Conservation (phyloP, 331 rosid species). For the Erythrophleum ivorense region DNA sequence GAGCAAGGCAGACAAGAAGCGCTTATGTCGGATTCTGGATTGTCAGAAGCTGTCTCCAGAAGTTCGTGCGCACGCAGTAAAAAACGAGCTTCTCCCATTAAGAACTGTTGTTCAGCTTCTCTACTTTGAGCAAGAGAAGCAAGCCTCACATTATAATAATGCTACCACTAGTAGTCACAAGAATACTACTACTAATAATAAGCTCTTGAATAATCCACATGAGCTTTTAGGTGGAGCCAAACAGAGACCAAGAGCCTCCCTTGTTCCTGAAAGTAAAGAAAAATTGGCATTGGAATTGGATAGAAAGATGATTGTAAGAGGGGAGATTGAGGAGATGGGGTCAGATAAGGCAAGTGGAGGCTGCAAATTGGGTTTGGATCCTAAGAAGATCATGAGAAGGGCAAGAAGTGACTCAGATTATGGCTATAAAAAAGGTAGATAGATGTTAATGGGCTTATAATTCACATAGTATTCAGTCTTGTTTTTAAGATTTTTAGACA, state of each 20-base stretch:
- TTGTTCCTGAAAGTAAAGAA: slow-evolving; percentile 49
- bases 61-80: slow-evolving; percentile 74
- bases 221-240: slow-evolving; percentile 57
- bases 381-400: slow-evolving; percentile 56
- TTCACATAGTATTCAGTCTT: not conserved
- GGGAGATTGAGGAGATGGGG: slow-evolving; percentile 54
- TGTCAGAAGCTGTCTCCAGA: slow-evolving; percentile 78
- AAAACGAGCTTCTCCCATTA: slow-evolving; percentile 89
- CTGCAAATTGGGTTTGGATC: slow-evolving; percentile 63
- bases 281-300: slow-evolving; percentile 52
- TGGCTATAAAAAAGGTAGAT: slow-evolving; percentile 61
- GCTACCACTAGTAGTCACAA: slow-evolving; percentile 40
- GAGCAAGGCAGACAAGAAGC: slow-evolving; percentile 81
- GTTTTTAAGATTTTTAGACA: not conserved
- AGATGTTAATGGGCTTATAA: slow-evolving; percentile 26
- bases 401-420: slow-evolving; percentile 70
- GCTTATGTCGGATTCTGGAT: slow-evolving; percentile 74
- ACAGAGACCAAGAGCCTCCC: slow-evolving; percentile 47
- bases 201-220: slow-evolving; percentile 48
- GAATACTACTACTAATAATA: slow-evolving; percentile 2
- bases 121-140: slow-evolving; percentile 84
- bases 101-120: slow-evolving; percentile 91
- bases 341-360: slow-evolving; percentile 49
- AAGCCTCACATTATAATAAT: slow-evolving; percentile 45
- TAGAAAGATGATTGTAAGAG: slow-evolving; percentile 51